These are phyloP conservation scores for Fraxinus angustifolia DNA, from an alignment of 305 asterid genomes.

Conservation along the genomic window DNA sequence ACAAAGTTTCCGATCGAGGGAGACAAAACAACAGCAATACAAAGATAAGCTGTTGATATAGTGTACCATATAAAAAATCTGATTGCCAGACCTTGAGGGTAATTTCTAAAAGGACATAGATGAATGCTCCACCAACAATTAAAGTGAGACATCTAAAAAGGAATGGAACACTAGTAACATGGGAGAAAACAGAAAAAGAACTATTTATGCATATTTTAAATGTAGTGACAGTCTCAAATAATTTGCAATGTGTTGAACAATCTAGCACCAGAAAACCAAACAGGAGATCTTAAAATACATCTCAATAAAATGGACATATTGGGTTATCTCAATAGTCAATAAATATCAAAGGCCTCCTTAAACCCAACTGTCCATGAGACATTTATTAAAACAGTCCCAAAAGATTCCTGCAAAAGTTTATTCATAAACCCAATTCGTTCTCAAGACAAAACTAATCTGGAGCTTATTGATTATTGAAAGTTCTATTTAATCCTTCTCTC, in stretches of 20 bases:
- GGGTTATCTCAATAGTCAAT: not conserved
- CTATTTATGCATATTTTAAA: not conserved
- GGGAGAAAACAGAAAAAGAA: not conserved
- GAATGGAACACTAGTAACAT: not conserved
- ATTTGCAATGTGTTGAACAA: not conserved
- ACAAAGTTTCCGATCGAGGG: not conserved
- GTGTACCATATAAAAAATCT: not conserved
- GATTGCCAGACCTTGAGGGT: not conserved
- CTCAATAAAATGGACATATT: not conserved
- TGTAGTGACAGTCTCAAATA: not conserved
- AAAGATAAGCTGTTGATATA: not conserved
- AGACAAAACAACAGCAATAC: not conserved
- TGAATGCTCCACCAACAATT: not conserved
- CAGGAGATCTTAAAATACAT: not conserved
- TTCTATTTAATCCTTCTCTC: not conserved
- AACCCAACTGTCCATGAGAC: not conserved
- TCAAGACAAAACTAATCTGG: not conserved
- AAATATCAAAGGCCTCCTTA: not conserved
- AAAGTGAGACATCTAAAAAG: not conserved
- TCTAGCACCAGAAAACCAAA: not conserved
- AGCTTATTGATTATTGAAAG: not conserved
- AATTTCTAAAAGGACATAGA: not conserved
- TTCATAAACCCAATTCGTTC: not conserved
- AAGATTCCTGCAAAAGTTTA: not conserved
- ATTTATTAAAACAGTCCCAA: not conserved